A percentile compares a stretch with the other conserved stretches of the same genome.
Conservation (phyloP, 2,329 filamentous ascomycete genomes). For the Coniochaeta sp. region DNA sequence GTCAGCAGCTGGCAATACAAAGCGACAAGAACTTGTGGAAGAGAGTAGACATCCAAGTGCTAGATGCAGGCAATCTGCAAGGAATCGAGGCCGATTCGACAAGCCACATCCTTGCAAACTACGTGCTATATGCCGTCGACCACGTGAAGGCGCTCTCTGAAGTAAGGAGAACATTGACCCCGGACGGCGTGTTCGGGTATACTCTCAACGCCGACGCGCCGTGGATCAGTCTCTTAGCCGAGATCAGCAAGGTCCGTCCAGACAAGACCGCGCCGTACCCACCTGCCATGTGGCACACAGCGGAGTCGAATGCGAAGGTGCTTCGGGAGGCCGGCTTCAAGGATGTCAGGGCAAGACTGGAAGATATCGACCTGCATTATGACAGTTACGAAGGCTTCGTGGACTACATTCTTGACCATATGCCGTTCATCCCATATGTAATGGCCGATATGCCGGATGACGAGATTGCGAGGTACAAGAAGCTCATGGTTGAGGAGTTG, state of each 20-base stretch:
- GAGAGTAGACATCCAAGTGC: background rate
- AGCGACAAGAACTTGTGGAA: background rate
- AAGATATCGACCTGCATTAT: background rate
- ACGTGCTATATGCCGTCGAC: constrained; percentile 1
- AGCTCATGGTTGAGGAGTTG: constrained; percentile 2
- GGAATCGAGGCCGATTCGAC: background rate
- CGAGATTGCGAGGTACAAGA: background rate
- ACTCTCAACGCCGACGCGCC: background rate
- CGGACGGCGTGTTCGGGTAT: background rate
- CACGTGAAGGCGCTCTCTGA: background rate
- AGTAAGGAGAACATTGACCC: background rate
- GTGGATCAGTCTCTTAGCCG: background rate
- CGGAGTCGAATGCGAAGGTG: background rate
- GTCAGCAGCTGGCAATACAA: background rate
- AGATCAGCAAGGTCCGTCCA: constrained; percentile 1
- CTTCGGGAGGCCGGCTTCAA: background rate
- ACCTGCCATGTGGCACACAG: background rate
- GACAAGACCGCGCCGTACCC: constrained; percentile 3
- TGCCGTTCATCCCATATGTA: background rate
- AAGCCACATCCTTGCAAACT: background rate
- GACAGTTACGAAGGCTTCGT: constrained; percentile 1
- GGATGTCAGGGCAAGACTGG: background rate
- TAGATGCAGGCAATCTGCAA: background rate
- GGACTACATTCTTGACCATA: background rate
- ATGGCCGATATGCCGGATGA: background rate